Base-by-base conservation (phyloP, 1,284 basidiomycete genomes). In the Meira miltonrushii region DNA sequence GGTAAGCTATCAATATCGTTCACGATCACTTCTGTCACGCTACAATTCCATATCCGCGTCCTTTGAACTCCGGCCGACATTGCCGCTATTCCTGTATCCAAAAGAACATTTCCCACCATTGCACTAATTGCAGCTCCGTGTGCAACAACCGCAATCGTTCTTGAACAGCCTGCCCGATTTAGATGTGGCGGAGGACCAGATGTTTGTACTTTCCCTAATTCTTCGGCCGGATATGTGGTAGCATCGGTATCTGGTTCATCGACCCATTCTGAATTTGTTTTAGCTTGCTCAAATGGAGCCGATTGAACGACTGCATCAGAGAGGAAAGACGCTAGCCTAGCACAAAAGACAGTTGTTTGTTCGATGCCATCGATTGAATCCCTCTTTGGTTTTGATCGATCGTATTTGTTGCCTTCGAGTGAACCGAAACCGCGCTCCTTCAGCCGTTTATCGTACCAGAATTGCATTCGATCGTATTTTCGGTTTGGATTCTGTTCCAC, bases 21-120 rank as follows among this genome's bases (percentile, higher is more conserved):
- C 23, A 48, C 46, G 13, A 23, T 17, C 13, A 58, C 38, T 52
- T 77, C 75, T 10, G 72, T 69, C 53, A 77, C 67, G 40, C 65
- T 68, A 57, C 75, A 77, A 50, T 77, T 77, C 72, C 72, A 75
- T 50, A 76, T 67, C 0, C 75, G 55, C 21, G 62, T 61, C 1
- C 68, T 72, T 5, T 48, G 17, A 1, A 70, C 59, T 0, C 39
- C 33, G 0, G 63, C 54, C 0, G 57, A 66, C 0, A 66, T 47
- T 37, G 56, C 46, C 19, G 56, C 62, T 56, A 74, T 68, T 11
- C 66, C 64, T 1, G 60, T 60, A 0, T 67, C 55, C 0, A 72
- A 40, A 1, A 75, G 55, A 23, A 75, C 68, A n/a, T 65, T 57
- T 46, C 54, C 57, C 46, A 74, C 62, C 46, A 77, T 54, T 1